Conservation (phyloP, 2,329 filamentous ascomycete genomes). For the Clonostachys rhizophaga region DNA sequence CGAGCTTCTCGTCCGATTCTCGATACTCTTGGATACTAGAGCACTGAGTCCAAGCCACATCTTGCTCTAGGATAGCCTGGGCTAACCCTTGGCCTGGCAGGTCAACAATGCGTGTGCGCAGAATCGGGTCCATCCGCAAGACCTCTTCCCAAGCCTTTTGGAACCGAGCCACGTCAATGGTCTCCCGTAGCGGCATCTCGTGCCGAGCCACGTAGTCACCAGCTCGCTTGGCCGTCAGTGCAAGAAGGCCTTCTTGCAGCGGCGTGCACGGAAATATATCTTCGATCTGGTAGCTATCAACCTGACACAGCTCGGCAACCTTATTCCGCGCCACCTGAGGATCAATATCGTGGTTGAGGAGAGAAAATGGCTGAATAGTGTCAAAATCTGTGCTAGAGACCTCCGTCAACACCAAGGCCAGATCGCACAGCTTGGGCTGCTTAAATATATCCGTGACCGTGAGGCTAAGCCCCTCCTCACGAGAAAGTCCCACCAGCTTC, state of each 20-base stretch:
- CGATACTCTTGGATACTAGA: background rate
- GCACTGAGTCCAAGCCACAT: constrained; percentile 14
- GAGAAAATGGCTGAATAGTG: background rate
- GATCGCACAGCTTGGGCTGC: background rate
- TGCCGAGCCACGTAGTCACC: constrained; percentile 1
- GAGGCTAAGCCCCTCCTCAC: background rate
- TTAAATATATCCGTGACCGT: constrained; percentile 1
- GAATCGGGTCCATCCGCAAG: background rate
- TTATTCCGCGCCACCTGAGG: background rate
- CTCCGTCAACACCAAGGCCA: no score
- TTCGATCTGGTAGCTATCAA: constrained; percentile 16
- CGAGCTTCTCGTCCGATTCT: background rate
- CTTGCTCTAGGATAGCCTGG: constrained; percentile 31
- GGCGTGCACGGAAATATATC: constrained; percentile 2
- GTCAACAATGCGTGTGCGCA: constrained; percentile 13
- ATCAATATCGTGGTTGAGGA: background rate
- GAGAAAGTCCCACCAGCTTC: constrained; percentile 14
- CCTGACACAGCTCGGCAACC: background rate
- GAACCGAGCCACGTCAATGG: background rate
- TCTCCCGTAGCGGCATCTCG: background rate
- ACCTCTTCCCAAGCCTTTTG: background rate
- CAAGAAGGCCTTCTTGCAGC: constrained; percentile 3
- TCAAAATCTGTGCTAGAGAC: background rate
- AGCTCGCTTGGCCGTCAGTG: background rate
- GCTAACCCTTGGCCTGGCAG: constrained; percentile 13